Evolutionary conservation across 495 filamentous ascomycete species (phyloP).

Genomic region (Penicillium roqueforti): DNA sequence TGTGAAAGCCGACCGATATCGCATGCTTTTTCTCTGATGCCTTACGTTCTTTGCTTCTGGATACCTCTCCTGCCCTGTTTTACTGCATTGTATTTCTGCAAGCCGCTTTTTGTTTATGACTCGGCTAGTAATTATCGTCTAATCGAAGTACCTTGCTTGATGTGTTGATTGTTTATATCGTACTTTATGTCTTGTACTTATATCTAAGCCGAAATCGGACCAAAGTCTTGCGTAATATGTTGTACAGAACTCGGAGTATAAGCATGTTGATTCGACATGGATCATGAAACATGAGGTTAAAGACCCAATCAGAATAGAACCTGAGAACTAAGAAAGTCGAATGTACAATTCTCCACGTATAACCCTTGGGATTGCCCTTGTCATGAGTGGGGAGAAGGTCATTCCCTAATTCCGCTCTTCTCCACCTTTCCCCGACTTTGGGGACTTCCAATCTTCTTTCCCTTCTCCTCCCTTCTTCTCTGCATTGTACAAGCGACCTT

Average conservation of each 20-base stretch:
- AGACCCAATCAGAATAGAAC: neutral
- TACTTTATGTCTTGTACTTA: neutral
- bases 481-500: neutral
- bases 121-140: slow-evolving; percentile 5
- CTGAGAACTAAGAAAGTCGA: neutral
- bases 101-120: slow-evolving; percentile 13
- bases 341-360: no score
- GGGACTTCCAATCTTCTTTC: neutral
- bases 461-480: neutral
- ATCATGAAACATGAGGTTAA: neutral
- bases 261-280: neutral
- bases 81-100: slow-evolving; percentile 27
- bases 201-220: slow-evolving; percentile 6
- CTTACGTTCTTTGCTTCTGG: slow-evolving; percentile 18
- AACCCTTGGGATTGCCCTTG: no score
- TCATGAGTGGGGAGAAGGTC: slow-evolving; percentile 1
- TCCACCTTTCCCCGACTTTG: slow-evolving; percentile 9
- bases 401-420: neutral
- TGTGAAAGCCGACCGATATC: neutral
- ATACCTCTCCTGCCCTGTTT: slow-evolving; percentile 29
- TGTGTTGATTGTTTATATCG: neutral
- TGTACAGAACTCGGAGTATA: slow-evolving; percentile 7
- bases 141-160: slow-evolving; percentile 6
- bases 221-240: slow-evolving; percentile 5
- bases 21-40: slow-evolving; percentile 6